A percentile compares a stretch with the other conserved stretches of the same genome.
phyloP scores from a whole-genome alignment of 2,329 filamentous ascomycete species.

The Massarina eburnea region DNA sequence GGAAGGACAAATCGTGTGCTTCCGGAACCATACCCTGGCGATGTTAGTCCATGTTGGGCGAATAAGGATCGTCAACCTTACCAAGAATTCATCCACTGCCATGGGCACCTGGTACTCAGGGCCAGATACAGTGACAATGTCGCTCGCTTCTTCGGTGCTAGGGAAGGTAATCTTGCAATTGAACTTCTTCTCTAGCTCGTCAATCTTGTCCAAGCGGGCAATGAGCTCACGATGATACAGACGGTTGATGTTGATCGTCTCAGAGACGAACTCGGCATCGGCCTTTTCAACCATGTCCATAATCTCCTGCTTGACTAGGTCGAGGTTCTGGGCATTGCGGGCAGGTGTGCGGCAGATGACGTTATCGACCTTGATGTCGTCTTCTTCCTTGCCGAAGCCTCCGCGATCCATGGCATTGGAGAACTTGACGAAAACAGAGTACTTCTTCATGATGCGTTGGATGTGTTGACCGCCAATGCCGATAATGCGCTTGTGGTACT shows the following conservation, averaged over 20 bases:
- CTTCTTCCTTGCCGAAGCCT: slow-evolving; percentile 90
- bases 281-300: slow-evolving; percentile 99
- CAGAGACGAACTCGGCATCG: slow-evolving; percentile 94
- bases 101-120: slow-evolving; percentile 98
- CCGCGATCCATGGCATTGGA: slow-evolving; percentile 98
- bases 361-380: slow-evolving; percentile 98
- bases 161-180: slow-evolving; percentile 99
- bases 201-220: slow-evolving; percentile 82
- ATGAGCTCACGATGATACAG: slow-evolving; percentile 95
- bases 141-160: slow-evolving; percentile 94
- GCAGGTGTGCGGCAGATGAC: slow-evolving; percentile 97
- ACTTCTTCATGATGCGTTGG: slow-evolving; percentile 99
- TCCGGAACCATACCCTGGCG: slow-evolving; percentile 90
- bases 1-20: slow-evolving; percentile 86
- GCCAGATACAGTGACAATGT: slow-evolving; percentile 92
- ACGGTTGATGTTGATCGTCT: slow-evolving; percentile 90
- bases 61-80: slow-evolving; percentile 39
- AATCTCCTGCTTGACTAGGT: slow-evolving; percentile 97
- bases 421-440: slow-evolving; percentile 99
- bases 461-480: slow-evolving; percentile 98
- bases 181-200: slow-evolving; percentile 97
- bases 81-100: slow-evolving; percentile 91
- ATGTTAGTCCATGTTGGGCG: slow-evolving; percentile 30
- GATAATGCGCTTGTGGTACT: slow-evolving; percentile 99
- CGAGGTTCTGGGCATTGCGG: slow-evolving; percentile 92